Evolutionary conservation across 2,329 filamentous ascomycete species (phyloP).

Genomic region (Colletotrichum sojae): DNA sequence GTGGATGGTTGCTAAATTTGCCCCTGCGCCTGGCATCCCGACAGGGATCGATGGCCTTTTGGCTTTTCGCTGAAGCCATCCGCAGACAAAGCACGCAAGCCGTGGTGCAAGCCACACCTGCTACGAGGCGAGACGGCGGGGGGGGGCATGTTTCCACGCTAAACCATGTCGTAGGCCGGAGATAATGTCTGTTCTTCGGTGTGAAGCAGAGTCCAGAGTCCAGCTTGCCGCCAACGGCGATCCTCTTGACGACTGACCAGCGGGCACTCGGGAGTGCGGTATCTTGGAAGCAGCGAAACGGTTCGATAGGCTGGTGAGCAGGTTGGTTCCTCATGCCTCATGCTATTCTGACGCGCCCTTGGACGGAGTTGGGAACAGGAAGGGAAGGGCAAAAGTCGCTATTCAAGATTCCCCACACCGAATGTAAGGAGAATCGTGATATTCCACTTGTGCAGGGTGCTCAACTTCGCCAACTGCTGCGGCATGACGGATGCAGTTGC

Average conservation of each 20-base stretch:
- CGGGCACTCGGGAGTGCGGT: too few species aligned
- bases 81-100: conserved; percentile 35
- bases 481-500: conserved; percentile 19
- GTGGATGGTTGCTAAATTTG: conserved; percentile 12
- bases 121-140: neutral
- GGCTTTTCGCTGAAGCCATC: conserved; percentile 30
- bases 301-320: too few species aligned
- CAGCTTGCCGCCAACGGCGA: neutral
- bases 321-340: too few species aligned
- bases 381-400: too few species aligned
- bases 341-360: too few species aligned
- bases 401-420: neutral
- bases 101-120: conserved; percentile 37
- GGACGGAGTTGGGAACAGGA: too few species aligned
- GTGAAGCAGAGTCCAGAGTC: too few species aligned
- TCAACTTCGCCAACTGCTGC: neutral
- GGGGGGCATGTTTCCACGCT: conserved; percentile 6
- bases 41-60: conserved; percentile 23
- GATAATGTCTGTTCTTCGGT: neutral
- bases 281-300: too few species aligned
- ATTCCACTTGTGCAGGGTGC: neutral
- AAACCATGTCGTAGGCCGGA: neutral
- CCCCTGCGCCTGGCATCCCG: conserved; percentile 15
- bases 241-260: too few species aligned
- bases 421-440: neutral